A percentile compares a stretch with the other conserved stretches of the same genome.
phyloP scores from a whole-genome alignment of 192 early-diverging fungal species.

The Backusella sp. region DNA sequence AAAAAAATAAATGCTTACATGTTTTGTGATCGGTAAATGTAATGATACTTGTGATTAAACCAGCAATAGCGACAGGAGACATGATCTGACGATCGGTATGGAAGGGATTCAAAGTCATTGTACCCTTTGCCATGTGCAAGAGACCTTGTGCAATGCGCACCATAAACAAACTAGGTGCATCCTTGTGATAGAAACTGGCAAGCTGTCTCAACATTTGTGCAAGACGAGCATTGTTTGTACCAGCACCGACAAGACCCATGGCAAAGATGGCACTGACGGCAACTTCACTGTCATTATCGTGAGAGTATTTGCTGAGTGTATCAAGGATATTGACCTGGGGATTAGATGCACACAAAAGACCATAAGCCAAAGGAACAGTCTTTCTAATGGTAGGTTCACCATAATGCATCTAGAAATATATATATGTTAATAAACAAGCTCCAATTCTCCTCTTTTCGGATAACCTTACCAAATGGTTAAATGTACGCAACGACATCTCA shows the following conservation, averaged over 20 bases:
- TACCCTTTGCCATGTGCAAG: conserved; percentile 98
- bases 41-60: conserved; percentile 84
- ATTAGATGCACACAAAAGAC: conserved; percentile 94
- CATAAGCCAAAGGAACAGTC: conserved; percentile 93
- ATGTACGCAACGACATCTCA: conserved; percentile 93
- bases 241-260: conserved; percentile 98
- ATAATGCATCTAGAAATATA: conserved; percentile 93
- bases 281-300: conserved; percentile 96
- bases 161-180: conserved; percentile 82
- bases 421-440: neutral
- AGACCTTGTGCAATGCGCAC: conserved; percentile 86
- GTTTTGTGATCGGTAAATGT: conserved; percentile 91
- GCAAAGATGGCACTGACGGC: conserved; percentile 96
- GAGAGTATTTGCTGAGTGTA: conserved; percentile 96
- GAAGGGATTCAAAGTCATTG: conserved; percentile 94
- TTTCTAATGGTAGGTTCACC: conserved; percentile 94
- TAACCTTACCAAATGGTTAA: conserved; percentile 82
- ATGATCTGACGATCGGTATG: conserved; percentile 90
- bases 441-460: neutral
- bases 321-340: conserved; percentile 91
- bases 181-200: conserved; percentile 96
- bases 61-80: conserved; percentile 86
- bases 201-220: conserved; percentile 97
- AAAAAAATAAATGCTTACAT: conserved; percentile 39
- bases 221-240: conserved; percentile 98